Evolutionary conservation across 148 eudicot species (phyloP), one percentile per base, ranked within the genome.

Genomic region (Camellia granthamiana): DNA sequence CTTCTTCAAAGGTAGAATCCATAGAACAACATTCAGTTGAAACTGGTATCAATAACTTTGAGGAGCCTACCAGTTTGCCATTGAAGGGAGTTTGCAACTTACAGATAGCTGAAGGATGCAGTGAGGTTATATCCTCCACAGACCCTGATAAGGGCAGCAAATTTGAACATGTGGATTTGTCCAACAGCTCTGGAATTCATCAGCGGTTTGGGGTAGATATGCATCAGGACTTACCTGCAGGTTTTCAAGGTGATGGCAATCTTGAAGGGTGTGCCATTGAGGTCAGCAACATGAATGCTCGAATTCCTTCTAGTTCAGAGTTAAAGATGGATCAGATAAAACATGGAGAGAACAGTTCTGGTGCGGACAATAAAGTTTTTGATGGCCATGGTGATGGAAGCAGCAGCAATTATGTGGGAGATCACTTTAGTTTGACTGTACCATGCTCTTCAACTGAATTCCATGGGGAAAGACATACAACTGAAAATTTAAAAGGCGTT

Each of bases 71-170:
- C 15, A 73, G 77, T 77, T 63, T 64, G 55, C 70, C 83, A 30
- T 21, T 6, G 23, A 74, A 59, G 54, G 84, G 52, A 58, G 84
- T 81, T 7, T 41, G 77, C 56, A 73, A 75, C 78, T 41, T 76
- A 77, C 79, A 85, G 41, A 42, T 69, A 23, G 61, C 72, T 51
- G 81, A 86, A 77, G 84, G 74, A 78, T 82, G 79, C 83, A 79
- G 49, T 5, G 71, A 76, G 72, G 82, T 71, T 65, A 59, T 74
- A 5, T 76, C 65, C 66, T 47, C 38, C 23, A 61, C 69, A 21
- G 83, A 83, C n/a, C 67, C 58, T 81, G 76, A 67, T 6, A 72
- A 47, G 47, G 61, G 56, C 54, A 62, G 65, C 61, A 18, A 54
- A 62, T n/a, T 7, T 79, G 52, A 47, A 62, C 23, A 54, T 60